These are phyloP conservation scores for Aspergillus fumigatiaffinis DNA, from an alignment of 2,329 filamentous ascomycete genomes.

Conservation along the genomic window DNA sequence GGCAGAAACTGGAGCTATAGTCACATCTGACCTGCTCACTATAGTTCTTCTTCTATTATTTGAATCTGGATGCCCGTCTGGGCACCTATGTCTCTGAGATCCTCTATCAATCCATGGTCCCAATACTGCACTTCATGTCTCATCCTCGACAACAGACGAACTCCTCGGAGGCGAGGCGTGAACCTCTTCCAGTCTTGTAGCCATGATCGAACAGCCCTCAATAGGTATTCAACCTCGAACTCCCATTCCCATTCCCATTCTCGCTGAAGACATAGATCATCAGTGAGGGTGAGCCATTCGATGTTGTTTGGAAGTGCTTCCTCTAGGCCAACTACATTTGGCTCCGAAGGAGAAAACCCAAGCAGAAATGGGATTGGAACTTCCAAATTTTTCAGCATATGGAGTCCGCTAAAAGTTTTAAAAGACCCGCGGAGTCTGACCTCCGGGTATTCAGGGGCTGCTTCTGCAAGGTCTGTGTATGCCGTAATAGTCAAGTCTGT, in stretches of 20 bases:
- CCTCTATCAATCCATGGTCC: constrained; percentile 1
- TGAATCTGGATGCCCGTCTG: constrained; percentile 4
- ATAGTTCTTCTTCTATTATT: not conserved
- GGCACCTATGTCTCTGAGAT: constrained; percentile 4
- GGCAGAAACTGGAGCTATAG: not conserved
- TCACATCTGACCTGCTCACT: not conserved
- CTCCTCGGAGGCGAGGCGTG: constrained; percentile 9
- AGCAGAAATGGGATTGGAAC: constrained; percentile 11
- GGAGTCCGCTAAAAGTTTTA: not conserved
- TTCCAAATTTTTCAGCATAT: constrained; percentile 10
- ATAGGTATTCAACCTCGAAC: constrained; percentile 1
- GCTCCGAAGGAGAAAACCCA: constrained; percentile 5
- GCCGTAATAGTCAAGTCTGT: constrained; percentile 3
- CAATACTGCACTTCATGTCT: not conserved
- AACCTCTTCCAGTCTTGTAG: constrained; percentile 7
- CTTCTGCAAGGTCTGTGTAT: not conserved
- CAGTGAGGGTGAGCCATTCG: constrained; percentile 13
- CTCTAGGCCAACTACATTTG: not conserved
- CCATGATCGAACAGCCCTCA: constrained; percentile 11
- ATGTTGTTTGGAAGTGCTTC: constrained; percentile 14
- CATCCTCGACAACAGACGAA: constrained; percentile 3
- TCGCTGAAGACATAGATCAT: constrained; percentile 13
- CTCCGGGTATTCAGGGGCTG: not conserved
- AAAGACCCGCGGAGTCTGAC: constrained; percentile 1
- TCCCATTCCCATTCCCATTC: constrained; percentile 8